These are phyloP conservation scores for Mitosporidium daphniae DNA, from an alignment of 371 early-diverging fungal species.

Conservation along the genomic window DNA sequence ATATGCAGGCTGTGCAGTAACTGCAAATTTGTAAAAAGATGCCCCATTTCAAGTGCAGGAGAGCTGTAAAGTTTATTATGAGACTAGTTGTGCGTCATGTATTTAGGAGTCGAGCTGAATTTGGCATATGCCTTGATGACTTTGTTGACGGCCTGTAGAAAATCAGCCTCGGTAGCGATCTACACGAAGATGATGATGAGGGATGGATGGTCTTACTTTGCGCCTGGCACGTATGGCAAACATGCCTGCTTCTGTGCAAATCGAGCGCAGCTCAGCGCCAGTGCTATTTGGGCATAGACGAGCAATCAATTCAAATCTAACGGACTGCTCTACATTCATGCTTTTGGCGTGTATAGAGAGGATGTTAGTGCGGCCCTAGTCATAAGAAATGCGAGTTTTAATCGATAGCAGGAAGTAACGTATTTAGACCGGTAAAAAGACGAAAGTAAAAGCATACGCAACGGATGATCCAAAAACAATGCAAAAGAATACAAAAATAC, in stretches of 20 bases:
- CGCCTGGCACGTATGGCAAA: conserved; percentile 93
- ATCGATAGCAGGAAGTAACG: no score
- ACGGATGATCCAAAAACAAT: neutral
- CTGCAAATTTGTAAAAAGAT: no score
- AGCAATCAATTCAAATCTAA: conserved; percentile 88
- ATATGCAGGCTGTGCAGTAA: no score
- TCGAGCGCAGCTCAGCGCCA: conserved; percentile 73
- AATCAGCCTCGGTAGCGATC: conserved; percentile 96
- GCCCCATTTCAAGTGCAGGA: conserved; percentile 1
- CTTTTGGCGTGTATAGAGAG: conserved; percentile 92
- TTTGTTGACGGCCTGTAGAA: conserved; percentile 93
- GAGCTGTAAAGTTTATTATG: no score
- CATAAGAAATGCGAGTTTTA: no score
- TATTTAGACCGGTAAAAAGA: no score
- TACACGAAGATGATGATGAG: conserved; percentile 2
- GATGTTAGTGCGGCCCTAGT: conserved; percentile 77
- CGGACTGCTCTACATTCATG: conserved; percentile 79
- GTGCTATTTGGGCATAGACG: conserved; percentile 94
- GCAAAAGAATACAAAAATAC: no score
- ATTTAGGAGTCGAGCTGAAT: conserved; percentile 69
- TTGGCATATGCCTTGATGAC: conserved; percentile 96
- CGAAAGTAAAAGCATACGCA: neutral
- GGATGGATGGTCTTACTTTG: conserved; percentile 18
- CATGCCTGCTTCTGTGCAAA: conserved; percentile 99
- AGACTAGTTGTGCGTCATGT: conserved; percentile 14